Evolutionary conservation across 2,329 filamentous ascomycete genomes (phyloP).

Genomic region (Penicillium paneum): DNA sequence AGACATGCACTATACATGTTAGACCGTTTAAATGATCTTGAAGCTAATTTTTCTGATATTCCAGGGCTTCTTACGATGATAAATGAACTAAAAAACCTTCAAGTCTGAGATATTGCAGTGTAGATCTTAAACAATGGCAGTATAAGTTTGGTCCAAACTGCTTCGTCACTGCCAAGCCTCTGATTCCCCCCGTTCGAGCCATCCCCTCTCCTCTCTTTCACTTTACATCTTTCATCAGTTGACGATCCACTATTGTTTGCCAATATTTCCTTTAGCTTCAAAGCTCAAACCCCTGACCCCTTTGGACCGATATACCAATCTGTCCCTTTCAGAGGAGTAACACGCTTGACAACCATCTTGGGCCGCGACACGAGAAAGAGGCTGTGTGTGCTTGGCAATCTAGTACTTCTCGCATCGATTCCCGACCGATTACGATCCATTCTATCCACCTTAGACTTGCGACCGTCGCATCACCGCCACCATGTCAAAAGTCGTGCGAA

Average conservation of each 20-base stretch:
- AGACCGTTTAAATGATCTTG: not conserved
- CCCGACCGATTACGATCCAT: slow-evolving; percentile 1
- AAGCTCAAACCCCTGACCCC: not conserved
- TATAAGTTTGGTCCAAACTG: slow-evolving; percentile 7
- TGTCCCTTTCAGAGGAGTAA: slow-evolving; percentile 1
- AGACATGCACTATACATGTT: not conserved
- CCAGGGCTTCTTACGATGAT: not conserved
- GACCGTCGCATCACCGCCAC: slow-evolving; percentile 20
- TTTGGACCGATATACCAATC: slow-evolving; percentile 12
- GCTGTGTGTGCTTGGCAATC: slow-evolving; percentile 25
- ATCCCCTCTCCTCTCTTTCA: slow-evolving; percentile 18
- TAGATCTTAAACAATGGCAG: not conserved
- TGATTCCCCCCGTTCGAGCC: slow-evolving; percentile 23
- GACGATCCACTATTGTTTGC: not conserved
- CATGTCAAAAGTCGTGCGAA: slow-evolving; percentile 97
- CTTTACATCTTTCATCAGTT: slow-evolving; percentile 11
- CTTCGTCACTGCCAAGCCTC: slow-evolving; percentile 29
- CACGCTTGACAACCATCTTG: slow-evolving; percentile 14
- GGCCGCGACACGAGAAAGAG: slow-evolving; percentile 19
- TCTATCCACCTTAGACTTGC: slow-evolving; percentile 2
- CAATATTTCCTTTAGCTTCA: not conserved
- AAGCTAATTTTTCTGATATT: no score
- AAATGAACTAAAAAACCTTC: not conserved
- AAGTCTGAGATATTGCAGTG: not conserved
- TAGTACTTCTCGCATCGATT: slow-evolving; percentile 11